Conservation (phyloP, 345 rosid genomes). For the Aurinia saxatilis region DNA sequence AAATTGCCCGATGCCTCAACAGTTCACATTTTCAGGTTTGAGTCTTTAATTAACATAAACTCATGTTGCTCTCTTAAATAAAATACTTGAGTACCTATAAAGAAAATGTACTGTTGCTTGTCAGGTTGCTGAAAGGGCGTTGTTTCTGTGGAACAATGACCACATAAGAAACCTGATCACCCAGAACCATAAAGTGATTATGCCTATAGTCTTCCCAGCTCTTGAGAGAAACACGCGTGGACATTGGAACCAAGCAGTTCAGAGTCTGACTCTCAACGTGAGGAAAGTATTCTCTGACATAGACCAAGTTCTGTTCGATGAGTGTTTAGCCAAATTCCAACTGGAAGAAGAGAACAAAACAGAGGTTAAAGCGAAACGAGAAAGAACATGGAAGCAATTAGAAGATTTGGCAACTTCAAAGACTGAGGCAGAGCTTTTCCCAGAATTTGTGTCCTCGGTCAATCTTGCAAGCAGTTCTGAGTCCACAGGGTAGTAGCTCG, state of each 20-base stretch:
- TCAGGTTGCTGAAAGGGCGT: slow-evolving; percentile 64
- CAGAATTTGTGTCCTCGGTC: slow-evolving; percentile 45
- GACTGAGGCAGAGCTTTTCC: slow-evolving; percentile 45
- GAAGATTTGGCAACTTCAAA: slow-evolving; percentile 60
- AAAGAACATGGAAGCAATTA: slow-evolving; percentile 53
- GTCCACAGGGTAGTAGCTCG: slow-evolving; percentile 9
- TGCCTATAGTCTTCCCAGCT: slow-evolving; percentile 60
- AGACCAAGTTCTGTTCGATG: slow-evolving; percentile 56
- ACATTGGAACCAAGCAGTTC: slow-evolving; percentile 69
- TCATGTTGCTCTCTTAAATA: not conserved
- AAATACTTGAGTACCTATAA: not conserved
- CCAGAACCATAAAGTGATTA: slow-evolving; percentile 41
- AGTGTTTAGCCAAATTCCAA: slow-evolving; percentile 55
- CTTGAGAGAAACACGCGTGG: slow-evolving; percentile 48
- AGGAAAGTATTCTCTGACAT: slow-evolving; percentile 51
- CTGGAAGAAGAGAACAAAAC: slow-evolving; percentile 48
- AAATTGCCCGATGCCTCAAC: slow-evolving; percentile 65
- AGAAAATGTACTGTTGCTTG: not conserved
- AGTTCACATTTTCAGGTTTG: slow-evolving; percentile 82
- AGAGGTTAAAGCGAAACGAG: slow-evolving; percentile 45
- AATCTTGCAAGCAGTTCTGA: slow-evolving; percentile 33
- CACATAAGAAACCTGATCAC: slow-evolving; percentile 48
- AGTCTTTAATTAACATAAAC: not conserved
- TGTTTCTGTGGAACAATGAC: slow-evolving; percentile 63
- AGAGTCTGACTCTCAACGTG: slow-evolving; percentile 50